A percentile compares a stretch with the other conserved stretches of the same genome.
Evolutionary conservation across 768 basidiomycete genomes (phyloP).

Genomic region (Porpolomopsis calyptriformis): DNA sequence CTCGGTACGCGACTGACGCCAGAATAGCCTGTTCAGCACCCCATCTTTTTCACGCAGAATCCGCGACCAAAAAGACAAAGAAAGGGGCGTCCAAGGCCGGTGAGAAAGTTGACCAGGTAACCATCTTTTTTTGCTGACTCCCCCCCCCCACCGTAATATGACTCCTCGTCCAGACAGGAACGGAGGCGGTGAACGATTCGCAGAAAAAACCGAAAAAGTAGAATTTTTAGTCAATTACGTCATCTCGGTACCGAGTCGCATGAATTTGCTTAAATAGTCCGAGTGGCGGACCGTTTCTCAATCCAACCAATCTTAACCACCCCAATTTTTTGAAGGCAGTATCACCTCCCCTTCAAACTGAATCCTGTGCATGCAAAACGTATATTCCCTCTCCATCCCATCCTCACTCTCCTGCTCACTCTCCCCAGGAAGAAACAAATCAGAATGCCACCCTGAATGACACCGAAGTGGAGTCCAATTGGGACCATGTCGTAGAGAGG

Average conservation of each 20-base stretch:
- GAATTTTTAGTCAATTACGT: no score
- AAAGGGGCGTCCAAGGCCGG: conserved; percentile 27
- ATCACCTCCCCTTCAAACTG: conserved; percentile 3
- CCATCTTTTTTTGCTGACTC: no score
- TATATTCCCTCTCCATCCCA: background rate
- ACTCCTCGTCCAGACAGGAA: no score
- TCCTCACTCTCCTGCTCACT: background rate
- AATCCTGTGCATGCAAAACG: conserved; percentile 1
- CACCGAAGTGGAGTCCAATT: conserved; percentile 94
- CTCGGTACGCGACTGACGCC: conserved; percentile 24
- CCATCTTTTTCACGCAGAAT: no score
- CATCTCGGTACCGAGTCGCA: no score
- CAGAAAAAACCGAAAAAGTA: no score
- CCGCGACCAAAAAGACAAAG: conserved; percentile 23
- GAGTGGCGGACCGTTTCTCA: background rate
- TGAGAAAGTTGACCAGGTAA: conserved; percentile 32
- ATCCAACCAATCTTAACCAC: background rate
- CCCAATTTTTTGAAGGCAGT: conserved; percentile 2
- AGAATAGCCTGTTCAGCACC: no score
- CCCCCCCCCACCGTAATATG: no score
- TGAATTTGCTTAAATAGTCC: no score
- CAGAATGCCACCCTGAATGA: conserved; percentile 60
- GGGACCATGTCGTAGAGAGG: conserved; percentile 96
- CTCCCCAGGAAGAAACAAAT: conserved; percentile 45
- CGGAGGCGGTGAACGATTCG: no score